Evolutionary conservation across 2,329 filamentous ascomycete species (phyloP).

Genomic region (Penicillium sumatraense): DNA sequence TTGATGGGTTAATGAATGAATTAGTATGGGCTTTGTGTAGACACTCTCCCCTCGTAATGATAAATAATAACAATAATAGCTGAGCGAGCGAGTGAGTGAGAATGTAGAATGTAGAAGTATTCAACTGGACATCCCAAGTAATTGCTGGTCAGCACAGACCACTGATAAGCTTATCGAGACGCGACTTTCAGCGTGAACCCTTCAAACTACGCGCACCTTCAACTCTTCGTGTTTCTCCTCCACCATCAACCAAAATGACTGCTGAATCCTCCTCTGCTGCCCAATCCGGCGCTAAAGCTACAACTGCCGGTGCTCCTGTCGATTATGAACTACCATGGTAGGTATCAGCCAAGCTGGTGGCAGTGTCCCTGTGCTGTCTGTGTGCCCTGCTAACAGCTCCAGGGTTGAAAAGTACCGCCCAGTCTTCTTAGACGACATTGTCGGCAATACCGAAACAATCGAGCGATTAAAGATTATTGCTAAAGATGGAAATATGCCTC

Average conservation of each 20-base stretch:
- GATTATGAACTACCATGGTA: constrained; percentile 58
- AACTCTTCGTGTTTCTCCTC: constrained; percentile 3
- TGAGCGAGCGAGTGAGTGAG: background rate
- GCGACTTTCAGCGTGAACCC: constrained; percentile 26
- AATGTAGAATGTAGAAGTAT: background rate
- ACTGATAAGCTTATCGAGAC: constrained; percentile 29
- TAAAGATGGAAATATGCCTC: constrained; percentile 98
- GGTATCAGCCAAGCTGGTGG: background rate
- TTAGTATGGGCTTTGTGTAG: too few species aligned
- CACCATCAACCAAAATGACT: constrained; percentile 37
- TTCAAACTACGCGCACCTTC: constrained; percentile 36
- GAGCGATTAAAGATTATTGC: constrained; percentile 98
- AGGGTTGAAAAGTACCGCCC: constrained; percentile 99
- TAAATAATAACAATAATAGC: background rate
- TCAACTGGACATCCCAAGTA: background rate
- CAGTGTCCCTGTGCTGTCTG: too few species aligned
- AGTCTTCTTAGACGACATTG: constrained; percentile 92
- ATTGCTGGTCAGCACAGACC: constrained; percentile 6
- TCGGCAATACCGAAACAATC: constrained; percentile 97
- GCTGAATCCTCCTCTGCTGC: constrained; percentile 53
- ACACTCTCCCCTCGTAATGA: too few species aligned
- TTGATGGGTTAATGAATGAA: too few species aligned
- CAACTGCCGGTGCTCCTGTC: constrained; percentile 44
- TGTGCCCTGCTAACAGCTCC: too few species aligned
- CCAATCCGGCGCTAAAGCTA: constrained; percentile 46